phyloP scores from a whole-genome alignment of 2,329 filamentous ascomycete genomes.

The Trichoderma citrinoviride region DNA sequence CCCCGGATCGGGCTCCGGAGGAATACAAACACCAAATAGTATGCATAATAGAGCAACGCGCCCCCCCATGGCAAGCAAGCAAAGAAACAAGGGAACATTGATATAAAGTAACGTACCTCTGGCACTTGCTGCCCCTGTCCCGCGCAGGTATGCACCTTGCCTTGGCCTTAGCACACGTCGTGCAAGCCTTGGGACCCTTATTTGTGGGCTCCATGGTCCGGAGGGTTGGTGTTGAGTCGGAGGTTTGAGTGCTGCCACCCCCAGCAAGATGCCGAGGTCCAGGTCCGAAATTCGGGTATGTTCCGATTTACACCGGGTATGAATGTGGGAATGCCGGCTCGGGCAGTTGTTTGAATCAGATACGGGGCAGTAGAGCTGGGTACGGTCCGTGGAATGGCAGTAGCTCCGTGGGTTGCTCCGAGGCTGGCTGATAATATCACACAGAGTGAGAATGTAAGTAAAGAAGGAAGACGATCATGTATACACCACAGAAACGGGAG shows the following conservation, averaged over 20 bases:
- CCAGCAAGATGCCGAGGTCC: background rate
- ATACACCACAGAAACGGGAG: too few species aligned
- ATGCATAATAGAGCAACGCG: background rate
- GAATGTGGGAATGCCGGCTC: background rate
- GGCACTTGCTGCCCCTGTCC: conserved; percentile 42
- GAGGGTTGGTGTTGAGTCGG: too few species aligned
- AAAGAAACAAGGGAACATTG: background rate
- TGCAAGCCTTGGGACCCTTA: conserved; percentile 50
- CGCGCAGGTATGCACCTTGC: conserved; percentile 48
- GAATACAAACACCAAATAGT: background rate
- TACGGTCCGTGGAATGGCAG: background rate
- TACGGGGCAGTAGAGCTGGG: background rate
- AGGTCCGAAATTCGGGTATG: background rate
- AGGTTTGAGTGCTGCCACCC: background rate
- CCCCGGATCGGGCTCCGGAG: conserved; percentile 4
- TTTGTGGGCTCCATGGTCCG: conserved; percentile 30
- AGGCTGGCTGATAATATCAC: background rate
- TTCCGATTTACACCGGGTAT: background rate
- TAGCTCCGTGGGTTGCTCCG: background rate
- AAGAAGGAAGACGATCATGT: too few species aligned
- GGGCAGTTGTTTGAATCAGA: background rate
- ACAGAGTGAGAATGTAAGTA: too few species aligned
- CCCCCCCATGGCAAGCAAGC: background rate
- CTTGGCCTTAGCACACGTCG: conserved; percentile 53
- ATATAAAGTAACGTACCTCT: conserved; percentile 40